Evolutionary conservation across 2,329 filamentous ascomycete genomes (phyloP).

Genomic region (Claviceps africana): DNA sequence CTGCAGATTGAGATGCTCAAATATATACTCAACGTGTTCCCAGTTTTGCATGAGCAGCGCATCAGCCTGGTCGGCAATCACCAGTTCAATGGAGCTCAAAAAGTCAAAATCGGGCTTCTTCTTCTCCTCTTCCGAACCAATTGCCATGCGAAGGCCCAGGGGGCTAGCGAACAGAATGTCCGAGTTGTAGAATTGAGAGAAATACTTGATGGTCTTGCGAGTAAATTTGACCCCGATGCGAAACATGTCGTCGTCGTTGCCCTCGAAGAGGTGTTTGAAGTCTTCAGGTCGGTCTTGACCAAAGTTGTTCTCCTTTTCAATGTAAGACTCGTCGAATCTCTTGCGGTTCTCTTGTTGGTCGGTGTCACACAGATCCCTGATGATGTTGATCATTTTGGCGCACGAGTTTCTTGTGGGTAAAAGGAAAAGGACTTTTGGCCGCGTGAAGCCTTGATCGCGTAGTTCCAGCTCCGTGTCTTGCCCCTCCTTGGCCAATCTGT

Average conservation of each 20-base stretch:
- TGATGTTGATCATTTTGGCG: constrained; percentile 60
- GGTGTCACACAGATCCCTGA: constrained; percentile 61
- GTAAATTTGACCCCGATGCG: constrained; percentile 93
- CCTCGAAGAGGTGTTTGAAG: constrained; percentile 78
- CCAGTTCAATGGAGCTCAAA: constrained; percentile 81
- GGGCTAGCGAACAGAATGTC: constrained; percentile 90
- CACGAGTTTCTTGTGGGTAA: constrained; percentile 81
- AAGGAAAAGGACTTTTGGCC: constrained; percentile 84
- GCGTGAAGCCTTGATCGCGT: constrained; percentile 87
- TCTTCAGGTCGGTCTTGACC: constrained; percentile 67
- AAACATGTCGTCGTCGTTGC: constrained; percentile 97
- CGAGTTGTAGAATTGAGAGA: constrained; percentile 88
- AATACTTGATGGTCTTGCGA: constrained; percentile 87
- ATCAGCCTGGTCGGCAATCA: constrained; percentile 83
- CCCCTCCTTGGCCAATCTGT: constrained; percentile 55
- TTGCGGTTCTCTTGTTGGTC: constrained; percentile 94
- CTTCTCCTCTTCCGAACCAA: constrained; percentile 59
- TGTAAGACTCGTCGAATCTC: constrained; percentile 75
- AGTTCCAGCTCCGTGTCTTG: constrained; percentile 55
- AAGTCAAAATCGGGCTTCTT: constrained; percentile 69
- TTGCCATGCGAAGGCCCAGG: constrained; percentile 76
- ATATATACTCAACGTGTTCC: constrained; percentile 88
- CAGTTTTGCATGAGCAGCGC: constrained; percentile 96
- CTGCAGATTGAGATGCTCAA: constrained; percentile 80
- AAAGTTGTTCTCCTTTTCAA: constrained; percentile 49